phyloP scores from a whole-genome alignment of 129 eudicot species.

The Tanacetum coccineum region DNA sequence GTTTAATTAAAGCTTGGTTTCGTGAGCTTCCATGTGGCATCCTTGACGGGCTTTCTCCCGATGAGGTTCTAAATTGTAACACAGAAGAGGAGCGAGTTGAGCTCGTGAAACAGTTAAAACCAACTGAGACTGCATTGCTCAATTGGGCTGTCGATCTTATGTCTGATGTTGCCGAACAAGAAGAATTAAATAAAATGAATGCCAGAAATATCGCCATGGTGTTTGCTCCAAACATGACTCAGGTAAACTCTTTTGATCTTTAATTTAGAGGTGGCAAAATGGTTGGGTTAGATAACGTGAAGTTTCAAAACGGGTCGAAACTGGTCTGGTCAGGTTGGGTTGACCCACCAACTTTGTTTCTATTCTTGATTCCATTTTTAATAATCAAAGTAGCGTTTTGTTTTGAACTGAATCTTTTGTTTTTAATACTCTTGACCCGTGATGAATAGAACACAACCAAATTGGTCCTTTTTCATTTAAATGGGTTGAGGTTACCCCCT shows the following conservation, averaged over 20 bases:
- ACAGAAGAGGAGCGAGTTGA: conserved; percentile 60
- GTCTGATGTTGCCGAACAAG: conserved; percentile 89
- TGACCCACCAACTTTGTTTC: background rate
- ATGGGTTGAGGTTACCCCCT: background rate
- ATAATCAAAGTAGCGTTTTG: background rate
- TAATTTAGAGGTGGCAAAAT: background rate
- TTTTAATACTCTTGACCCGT: background rate
- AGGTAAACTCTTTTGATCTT: conserved; percentile 42
- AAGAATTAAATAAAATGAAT: conserved; percentile 79
- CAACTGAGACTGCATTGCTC: conserved; percentile 74
- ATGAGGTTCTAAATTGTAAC: conserved; percentile 67
- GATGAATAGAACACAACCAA: background rate
- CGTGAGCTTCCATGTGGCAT: conserved; percentile 87
- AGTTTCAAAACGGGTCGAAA: background rate
- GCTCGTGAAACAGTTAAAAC: conserved; percentile 70
- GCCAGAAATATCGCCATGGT: conserved; percentile 91
- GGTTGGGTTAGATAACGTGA: background rate
- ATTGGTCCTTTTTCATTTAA: conserved; percentile 4
- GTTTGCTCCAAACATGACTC: conserved; percentile 87
- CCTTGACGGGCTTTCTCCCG: conserved; percentile 87
- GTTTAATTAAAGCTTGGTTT: conserved; percentile 86
- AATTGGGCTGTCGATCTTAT: conserved; percentile 87
- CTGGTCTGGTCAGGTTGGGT: background rate
- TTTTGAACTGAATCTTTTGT: background rate
- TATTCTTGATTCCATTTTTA: background rate